Base-by-base conservation (phyloP, 345 rosid species). In the Physaria fendleri region DNA sequence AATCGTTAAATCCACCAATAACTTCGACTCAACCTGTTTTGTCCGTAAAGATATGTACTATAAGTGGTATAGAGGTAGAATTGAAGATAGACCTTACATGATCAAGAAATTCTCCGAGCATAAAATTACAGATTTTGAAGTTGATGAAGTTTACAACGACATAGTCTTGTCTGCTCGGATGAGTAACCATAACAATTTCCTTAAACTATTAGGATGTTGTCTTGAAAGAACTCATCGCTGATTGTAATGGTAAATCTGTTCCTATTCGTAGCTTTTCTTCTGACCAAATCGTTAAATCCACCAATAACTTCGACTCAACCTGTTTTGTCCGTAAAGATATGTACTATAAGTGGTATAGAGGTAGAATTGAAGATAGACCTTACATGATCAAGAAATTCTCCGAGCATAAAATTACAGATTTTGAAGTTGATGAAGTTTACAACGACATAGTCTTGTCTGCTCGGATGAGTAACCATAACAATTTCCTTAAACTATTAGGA, bases 11-110 rank as follows among this genome's bases (percentile, higher is more conserved):
- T 35, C 49, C 11, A 56, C 62, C 0, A 39, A 56, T 10, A 6
- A 9, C 23, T 56, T 56, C 3, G 38, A 56, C 2, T 37, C 58
- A 4, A 53, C 20, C 30, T 17, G 58, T 5, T 52, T 11, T 51
- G 29, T 52, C 42, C 20, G 20, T n/a, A 7, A 30, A 8, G 58
- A 50, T 24, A 37, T 30, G 3, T 50, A 50, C 39, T 50, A 50
- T 14, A 50, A 38, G 1, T 53, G 44, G 29, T 53, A 21, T 44
- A 22, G 12, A 21, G 44, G 59, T 35, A 35, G 7, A 12, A 53
- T 53, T 1, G 59, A 53, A 14, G 62, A 56, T 39, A 42, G 62
- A 41, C 16, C 37, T 56, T 40, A 56, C 15, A 41, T 41, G 15
- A 35, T 53, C 20, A 56, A 56, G 12, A 39, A 2, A 15, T 56